Evolutionary conservation across 306 rosid species (phyloP), one percentile per base, ranked within the genome.

Genomic region (Elaeagnus macrophylla): DNA sequence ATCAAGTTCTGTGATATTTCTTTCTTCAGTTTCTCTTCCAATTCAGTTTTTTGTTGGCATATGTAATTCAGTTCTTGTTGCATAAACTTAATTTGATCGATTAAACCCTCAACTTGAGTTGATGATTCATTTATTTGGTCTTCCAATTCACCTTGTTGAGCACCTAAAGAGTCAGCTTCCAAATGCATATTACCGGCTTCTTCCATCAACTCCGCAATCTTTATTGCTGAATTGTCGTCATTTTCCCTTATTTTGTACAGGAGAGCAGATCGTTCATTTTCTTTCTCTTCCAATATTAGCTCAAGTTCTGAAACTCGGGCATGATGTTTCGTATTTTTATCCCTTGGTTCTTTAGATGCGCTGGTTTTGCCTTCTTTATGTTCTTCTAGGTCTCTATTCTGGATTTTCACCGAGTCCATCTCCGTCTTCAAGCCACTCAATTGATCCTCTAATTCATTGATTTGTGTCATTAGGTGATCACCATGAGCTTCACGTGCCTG

Each of bases 121-220:
- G 43, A 50, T 38, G 19, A 20, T 12, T 79, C 67, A 5, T 60
- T 77, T 45, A 49, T 69, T 9, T 16, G 43, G 15, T 43, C 75
- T 65, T 77, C 80, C 58, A 69, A 44, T 58, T 82, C 80, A 32
- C 37, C 60, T 37, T 61, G 81, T 48, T 75, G 73, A 8, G 32
- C 42, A 12, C 15, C 39, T 11, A 72, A 25, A 43, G 58, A 48
- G 9, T 65, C 63, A 12, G 55, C 54, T 53, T 75, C 76, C 15
- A 1, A 9, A 54, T 60, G 49, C 48, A 84, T 52, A 16, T 72
- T 67, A 43, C 58, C 49, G 12, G 57, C 57, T 18, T 46, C 69
- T 44, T 62, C 35, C 67, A 39, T 65, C 52, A 78, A 56, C 18
- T 68, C 73, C 8, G 54, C 60, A 63, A 68, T 35, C 50, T 63